A percentile compares a stretch with the other conserved stretches of the same genome.
Evolutionary conservation across 1,284 basidiomycete species (phyloP).

Genomic region (Trametes polyzona): DNA sequence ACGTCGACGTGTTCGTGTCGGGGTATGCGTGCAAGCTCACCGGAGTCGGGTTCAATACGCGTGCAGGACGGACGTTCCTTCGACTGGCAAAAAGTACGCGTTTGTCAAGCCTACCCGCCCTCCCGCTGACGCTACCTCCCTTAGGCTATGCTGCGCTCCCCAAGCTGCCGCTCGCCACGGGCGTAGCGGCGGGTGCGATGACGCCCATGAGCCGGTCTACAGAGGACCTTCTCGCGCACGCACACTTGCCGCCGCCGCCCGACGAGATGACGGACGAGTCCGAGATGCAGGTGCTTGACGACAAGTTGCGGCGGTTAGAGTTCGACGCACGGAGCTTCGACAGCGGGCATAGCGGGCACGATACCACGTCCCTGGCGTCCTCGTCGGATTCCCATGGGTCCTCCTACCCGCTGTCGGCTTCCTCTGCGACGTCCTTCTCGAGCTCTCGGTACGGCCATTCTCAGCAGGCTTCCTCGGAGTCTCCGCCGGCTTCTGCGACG

Average conservation of each 20-base stretch:
- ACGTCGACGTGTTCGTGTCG: constrained; percentile 73
- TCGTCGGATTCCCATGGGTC: constrained; percentile 14
- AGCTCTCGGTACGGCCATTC: neutral
- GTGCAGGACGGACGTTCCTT: constrained; percentile 78
- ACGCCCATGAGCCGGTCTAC: constrained; percentile 45
- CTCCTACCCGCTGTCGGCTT: constrained; percentile 25
- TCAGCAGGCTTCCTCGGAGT: neutral
- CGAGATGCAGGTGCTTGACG: constrained; percentile 55
- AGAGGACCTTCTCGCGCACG: constrained; percentile 48
- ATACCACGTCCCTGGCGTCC: constrained; percentile 13
- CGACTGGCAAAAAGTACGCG: constrained; percentile 73
- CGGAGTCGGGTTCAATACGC: constrained; percentile 63
- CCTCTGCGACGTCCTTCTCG: constrained; percentile 20
- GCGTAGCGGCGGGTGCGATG: constrained; percentile 10
- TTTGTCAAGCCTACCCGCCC: neutral
- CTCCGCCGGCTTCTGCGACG: constrained; percentile 3
- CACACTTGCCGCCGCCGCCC: constrained; percentile 60
- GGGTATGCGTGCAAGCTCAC: constrained; percentile 73
- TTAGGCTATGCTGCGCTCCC: constrained; percentile 69
- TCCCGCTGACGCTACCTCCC: neutral
- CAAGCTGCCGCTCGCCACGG: constrained; percentile 38
- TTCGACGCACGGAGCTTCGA: constrained; percentile 28
- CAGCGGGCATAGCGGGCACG: constrained; percentile 12
- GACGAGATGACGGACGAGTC: constrained; percentile 63
- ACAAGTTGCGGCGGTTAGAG: constrained; percentile 43